Base-by-base conservation (phyloP, 495 filamentous ascomycete species). In the Aspergillus cristatus region DNA sequence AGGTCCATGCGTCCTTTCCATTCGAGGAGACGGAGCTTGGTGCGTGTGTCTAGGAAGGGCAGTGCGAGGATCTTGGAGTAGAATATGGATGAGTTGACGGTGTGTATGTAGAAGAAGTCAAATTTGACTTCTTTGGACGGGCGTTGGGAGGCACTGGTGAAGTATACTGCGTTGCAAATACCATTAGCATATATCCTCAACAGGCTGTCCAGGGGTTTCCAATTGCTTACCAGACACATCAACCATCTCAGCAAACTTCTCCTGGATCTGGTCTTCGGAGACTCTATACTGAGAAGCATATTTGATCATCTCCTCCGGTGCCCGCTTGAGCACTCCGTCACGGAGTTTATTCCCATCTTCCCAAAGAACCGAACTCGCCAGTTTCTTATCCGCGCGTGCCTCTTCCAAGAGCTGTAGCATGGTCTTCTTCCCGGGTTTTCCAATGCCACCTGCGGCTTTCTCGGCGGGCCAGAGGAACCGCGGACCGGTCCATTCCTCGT, bases 81-180 rank as follows among this genome's bases (percentile, higher is more conserved):
- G 65, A 84, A 84, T 20, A 83, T 75, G 7, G 72, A 72, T 24
- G 54, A 59, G 48, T 79, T 85, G 43, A 80, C 47, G 51, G 62
- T 67, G 52, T 85, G 81, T 61, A 94, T 82, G 53, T 77, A 71
- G 62, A 81, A 91, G 55, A 96, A 96, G 45, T 94, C 89, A 45
- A 86, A 68, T 49, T 79, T 86, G 42, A 78, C 56, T 13, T 63
- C 38, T 47, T 89, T 83, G 3, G 67, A 63, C 1, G 75, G 76
- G 26, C 74, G 60, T 44, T 83, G 69, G 1, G 86, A 74, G 1
- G 71, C 63, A 3, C 62, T 54, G 1, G 81, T 81, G 39, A 75
- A 78, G 51, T 79, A 86, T 1, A 76, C 68, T 54, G 14, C 12
- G n/a, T n/a, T n/a, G n/a, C n/a, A 29, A 31, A 20, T 7, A n/a